phyloP scores from a whole-genome alignment of 129 eudicot species.

The Ambrosia trifida region DNA sequence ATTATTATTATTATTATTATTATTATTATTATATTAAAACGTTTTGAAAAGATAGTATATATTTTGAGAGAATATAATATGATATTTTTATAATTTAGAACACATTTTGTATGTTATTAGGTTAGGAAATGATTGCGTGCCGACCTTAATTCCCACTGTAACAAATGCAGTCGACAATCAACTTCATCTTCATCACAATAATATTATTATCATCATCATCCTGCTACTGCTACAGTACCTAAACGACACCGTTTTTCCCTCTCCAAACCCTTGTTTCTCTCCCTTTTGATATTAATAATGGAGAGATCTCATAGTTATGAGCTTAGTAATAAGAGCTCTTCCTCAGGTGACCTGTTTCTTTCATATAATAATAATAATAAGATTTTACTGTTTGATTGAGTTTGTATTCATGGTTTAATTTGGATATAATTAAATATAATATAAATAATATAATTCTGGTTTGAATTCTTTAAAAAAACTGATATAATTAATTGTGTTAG shows the following conservation, averaged over 20 bases:
- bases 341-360: conserved; percentile 21
- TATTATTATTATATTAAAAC: no score
- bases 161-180: conserved; percentile 3
- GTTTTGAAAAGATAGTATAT: no score
- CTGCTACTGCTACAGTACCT: conserved; percentile 9
- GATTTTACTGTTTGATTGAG: conserved; percentile 8
- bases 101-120: not conserved
- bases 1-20: no score
- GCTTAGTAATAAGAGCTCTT: conserved; percentile 4
- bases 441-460: not conserved
- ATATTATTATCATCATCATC: not conserved
- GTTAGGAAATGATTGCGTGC: conserved; percentile 15
- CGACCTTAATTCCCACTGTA: not conserved
- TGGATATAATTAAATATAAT: not conserved
- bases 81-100: not conserved
- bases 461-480: not conserved
- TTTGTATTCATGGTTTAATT: conserved; percentile 15
- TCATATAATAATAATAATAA: conserved; percentile 3
- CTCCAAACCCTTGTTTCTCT: conserved; percentile 28
- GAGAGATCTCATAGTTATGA: conserved; percentile 35
- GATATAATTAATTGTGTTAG: not conserved
- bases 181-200: no score
- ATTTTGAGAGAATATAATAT: no score
- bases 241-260: conserved; percentile 6
- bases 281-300: conserved; percentile 17